These are phyloP conservation scores for Bassia scoparia DNA, from an alignment of 148 eudicot species.

Conservation along the genomic window DNA sequence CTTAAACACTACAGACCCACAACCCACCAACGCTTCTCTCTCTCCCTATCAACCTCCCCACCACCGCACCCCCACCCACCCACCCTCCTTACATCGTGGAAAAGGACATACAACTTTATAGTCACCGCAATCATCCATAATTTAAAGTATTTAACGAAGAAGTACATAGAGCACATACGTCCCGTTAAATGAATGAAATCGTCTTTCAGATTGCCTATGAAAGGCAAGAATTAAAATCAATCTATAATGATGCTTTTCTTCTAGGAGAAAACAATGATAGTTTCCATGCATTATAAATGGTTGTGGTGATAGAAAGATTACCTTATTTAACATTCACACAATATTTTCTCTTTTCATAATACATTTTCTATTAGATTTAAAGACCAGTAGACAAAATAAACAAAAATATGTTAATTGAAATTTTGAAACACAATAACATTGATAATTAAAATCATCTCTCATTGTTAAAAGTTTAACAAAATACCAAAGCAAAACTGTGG, in stretches of 20 bases:
- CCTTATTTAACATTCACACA: not conserved
- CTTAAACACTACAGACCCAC: not conserved
- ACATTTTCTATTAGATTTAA: too few species aligned
- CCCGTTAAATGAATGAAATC: conserved; percentile 4
- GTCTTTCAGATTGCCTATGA: not conserved
- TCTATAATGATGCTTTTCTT: not conserved
- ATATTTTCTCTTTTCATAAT: too few species aligned
- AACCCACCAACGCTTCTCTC: not conserved
- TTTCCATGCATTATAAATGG: not conserved
- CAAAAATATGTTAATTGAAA: too few species aligned
- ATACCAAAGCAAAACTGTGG: too few species aligned
- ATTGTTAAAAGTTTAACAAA: too few species aligned
- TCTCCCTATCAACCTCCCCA: too few species aligned
- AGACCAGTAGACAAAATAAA: too few species aligned
- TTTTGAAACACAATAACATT: too few species aligned
- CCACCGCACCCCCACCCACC: too few species aligned
- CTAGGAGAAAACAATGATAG: not conserved
- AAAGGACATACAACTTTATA: conserved; percentile 29
- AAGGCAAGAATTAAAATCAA: not conserved
- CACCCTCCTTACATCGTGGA: too few species aligned
- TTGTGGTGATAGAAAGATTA: not conserved
- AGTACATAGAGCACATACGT: conserved; percentile 18
- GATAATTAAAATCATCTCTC: too few species aligned
- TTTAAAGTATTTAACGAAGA: not conserved
- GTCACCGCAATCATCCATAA: not conserved